Percentiles rank a stretch among this genome's conserved stretches.
Conservation (phyloP, 1,284 basidiomycete genomes). For the Rhizoctonia solani region DNA sequence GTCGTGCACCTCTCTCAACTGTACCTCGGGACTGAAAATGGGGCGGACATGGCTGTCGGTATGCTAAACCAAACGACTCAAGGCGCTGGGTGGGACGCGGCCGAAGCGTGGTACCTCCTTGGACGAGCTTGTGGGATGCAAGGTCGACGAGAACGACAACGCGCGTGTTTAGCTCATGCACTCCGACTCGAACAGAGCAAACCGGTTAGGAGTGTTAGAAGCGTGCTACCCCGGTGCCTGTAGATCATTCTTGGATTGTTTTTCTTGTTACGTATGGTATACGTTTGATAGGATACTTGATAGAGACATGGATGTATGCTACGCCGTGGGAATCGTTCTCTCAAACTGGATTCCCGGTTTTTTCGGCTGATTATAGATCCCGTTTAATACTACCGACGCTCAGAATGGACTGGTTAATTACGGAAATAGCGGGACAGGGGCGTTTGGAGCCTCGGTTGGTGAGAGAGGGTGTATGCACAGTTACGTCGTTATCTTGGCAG, state of each 20-base stretch:
- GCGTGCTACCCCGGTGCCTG: constrained; percentile 72
- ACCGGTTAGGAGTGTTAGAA: constrained; percentile 64
- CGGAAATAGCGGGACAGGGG: not conserved
- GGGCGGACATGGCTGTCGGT: constrained; percentile 43
- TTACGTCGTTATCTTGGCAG: not conserved
- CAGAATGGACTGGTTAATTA: not conserved
- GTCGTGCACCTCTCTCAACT: constrained; percentile 75
- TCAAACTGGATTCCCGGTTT: too few relatives aligned
- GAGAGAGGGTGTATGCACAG: constrained; percentile 6
- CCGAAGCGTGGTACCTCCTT: constrained; percentile 91
- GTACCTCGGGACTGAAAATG: constrained; percentile 56
- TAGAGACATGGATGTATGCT: not conserved
- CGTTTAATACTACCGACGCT: not conserved
- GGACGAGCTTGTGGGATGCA: constrained; percentile 78
- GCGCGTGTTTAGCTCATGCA: constrained; percentile 76
- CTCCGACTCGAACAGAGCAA: constrained; percentile 71
- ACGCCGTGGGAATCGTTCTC: too few relatives aligned
- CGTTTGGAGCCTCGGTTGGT: not conserved
- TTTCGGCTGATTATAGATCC: not conserved
- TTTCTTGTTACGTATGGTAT: too few relatives aligned
- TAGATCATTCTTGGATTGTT: too few relatives aligned
- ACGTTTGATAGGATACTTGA: not conserved
- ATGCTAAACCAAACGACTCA: constrained; percentile 50
- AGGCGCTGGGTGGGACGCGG: constrained; percentile 76
- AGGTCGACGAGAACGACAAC: constrained; percentile 68